Conservation (phyloP, 1,284 basidiomycete species). For the Leccinum angustisporum region DNA sequence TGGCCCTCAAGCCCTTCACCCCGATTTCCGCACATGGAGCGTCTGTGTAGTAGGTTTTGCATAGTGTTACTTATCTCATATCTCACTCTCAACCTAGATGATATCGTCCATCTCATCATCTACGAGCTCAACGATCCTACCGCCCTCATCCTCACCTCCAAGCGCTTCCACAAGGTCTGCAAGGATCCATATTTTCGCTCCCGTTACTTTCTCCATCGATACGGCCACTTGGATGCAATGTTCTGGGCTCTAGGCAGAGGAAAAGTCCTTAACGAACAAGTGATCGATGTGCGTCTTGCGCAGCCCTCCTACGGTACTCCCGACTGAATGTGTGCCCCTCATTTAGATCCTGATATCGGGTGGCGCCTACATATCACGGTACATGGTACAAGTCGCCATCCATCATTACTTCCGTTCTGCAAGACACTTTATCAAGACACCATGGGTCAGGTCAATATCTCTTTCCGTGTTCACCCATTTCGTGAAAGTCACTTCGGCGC, state of each 20-base stretch:
- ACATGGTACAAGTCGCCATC: constrained; percentile 71
- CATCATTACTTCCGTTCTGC: constrained; percentile 74
- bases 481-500: constrained; percentile 52
- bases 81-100: constrained; percentile 46
- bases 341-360: constrained; percentile 65
- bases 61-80: too few relatives aligned
- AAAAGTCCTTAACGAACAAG: constrained; percentile 59
- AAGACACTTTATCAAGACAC: constrained; percentile 67
- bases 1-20: too few relatives aligned
- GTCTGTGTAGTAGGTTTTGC: too few relatives aligned
- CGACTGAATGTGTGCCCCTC: constrained; percentile 26
- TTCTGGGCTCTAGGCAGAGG: constrained; percentile 70
- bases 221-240: constrained; percentile 66
- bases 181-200: constrained; percentile 72
- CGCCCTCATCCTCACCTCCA: constrained; percentile 54
- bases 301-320: background rate
- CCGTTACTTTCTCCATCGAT: constrained; percentile 69
- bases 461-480: constrained; percentile 62
- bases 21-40: too few relatives aligned
- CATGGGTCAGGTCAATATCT: constrained; percentile 65
- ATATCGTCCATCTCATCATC: constrained; percentile 70
- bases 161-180: constrained; percentile 60
- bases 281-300: constrained; percentile 60
- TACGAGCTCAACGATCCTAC: constrained; percentile 67
- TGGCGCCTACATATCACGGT: constrained; percentile 73